These are phyloP conservation scores for Wickerhamomyces mucosus DNA, from an alignment of 805 yeast genomes.

Conservation along the genomic window DNA sequence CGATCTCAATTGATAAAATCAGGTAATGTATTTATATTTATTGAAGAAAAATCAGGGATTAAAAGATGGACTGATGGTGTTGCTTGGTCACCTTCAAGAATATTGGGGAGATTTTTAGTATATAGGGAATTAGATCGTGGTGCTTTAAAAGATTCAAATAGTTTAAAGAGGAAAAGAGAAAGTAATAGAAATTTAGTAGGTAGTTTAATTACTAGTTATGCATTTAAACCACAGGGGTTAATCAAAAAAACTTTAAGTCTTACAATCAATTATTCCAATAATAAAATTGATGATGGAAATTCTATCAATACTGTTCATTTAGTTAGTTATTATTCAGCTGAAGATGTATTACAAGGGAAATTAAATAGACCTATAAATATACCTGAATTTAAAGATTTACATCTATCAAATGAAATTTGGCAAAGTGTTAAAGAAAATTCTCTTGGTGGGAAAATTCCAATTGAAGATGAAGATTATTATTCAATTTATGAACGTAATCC, in stretches of 20 bases:
- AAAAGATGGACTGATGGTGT: constrained; percentile 97
- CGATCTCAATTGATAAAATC: constrained; percentile 54
- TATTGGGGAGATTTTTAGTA: constrained; percentile 74
- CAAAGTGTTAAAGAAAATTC: constrained; percentile 48
- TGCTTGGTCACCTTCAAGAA: constrained; percentile 87
- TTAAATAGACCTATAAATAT: constrained; percentile 50
- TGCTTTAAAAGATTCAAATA: constrained; percentile 15
- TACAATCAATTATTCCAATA: constrained; percentile 10
- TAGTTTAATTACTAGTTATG: constrained; percentile 48
- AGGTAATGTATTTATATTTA: constrained; percentile 78
- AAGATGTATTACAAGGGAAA: constrained; percentile 55
- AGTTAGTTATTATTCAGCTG: constrained; percentile 68
- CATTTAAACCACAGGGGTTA: constrained; percentile 62
- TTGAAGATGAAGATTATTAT: constrained; percentile 42
- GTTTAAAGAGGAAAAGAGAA: not conserved
- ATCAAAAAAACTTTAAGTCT: constrained; percentile 73
- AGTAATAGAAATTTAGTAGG: constrained; percentile 37
- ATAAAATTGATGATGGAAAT: constrained; percentile 11
- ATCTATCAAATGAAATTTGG: constrained; percentile 39
- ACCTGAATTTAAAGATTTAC: constrained; percentile 37
- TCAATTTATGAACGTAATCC: constrained; percentile 29
- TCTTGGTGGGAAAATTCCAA: constrained; percentile 42
- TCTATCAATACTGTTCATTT: constrained; percentile 51
- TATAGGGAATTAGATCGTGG: constrained; percentile 59
- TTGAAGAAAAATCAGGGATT: constrained; percentile 74